A percentile compares a stretch with the other conserved stretches of the same genome.
These are phyloP conservation scores for Pogostemon cablin DNA, from an alignment of 257 asterid genomes.

Conservation along the genomic window DNA sequence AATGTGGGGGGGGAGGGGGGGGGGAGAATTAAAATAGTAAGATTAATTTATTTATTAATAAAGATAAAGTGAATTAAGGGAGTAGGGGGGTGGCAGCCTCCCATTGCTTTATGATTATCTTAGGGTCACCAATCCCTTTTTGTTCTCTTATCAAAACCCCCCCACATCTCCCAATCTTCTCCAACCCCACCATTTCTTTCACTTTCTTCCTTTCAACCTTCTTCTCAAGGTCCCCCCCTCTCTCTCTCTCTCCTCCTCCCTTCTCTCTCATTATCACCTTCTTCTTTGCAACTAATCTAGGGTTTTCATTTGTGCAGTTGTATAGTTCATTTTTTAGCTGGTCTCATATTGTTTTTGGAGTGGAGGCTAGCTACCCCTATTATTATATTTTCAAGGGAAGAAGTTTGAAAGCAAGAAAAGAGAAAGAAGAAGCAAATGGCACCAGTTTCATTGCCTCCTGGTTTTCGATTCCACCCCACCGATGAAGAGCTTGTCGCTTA, in stretches of 20 bases:
- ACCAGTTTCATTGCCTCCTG: slow-evolving; percentile 96
- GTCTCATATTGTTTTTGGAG: slow-evolving; percentile 28
- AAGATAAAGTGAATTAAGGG: slow-evolving; percentile 43
- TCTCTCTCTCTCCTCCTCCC: slow-evolving; percentile 37
- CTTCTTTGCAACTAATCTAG: slow-evolving; percentile 1
- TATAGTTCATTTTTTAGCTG: slow-evolving; percentile 30
- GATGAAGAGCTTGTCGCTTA: slow-evolving; percentile 98
- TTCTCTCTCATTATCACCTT: not conserved
- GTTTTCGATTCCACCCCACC: slow-evolving; percentile 97
- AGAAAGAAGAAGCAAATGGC: slow-evolving; percentile 49
- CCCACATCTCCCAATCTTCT: slow-evolving; percentile 31
- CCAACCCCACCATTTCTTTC: slow-evolving; percentile 36
- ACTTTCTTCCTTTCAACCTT: slow-evolving; percentile 42
- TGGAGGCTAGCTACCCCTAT: slow-evolving; percentile 32
- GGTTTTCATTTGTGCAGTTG: slow-evolving; percentile 31
- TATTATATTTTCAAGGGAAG: slow-evolving; percentile 16
- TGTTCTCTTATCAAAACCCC: slow-evolving; percentile 62
- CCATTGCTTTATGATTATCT: slow-evolving; percentile 38
- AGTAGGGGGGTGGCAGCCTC: slow-evolving; percentile 44
- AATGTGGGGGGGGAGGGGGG: slow-evolving; percentile 6
- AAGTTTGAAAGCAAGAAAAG: slow-evolving; percentile 27
- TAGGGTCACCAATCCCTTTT: slow-evolving; percentile 42
- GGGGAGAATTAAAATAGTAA: slow-evolving; percentile 20
- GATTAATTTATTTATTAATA: slow-evolving; percentile 27
- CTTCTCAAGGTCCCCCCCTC: slow-evolving; percentile 45